These are phyloP conservation scores for Drechslerella dactyloides DNA, from an alignment of 2,329 filamentous ascomycete species.

Conservation along the genomic window DNA sequence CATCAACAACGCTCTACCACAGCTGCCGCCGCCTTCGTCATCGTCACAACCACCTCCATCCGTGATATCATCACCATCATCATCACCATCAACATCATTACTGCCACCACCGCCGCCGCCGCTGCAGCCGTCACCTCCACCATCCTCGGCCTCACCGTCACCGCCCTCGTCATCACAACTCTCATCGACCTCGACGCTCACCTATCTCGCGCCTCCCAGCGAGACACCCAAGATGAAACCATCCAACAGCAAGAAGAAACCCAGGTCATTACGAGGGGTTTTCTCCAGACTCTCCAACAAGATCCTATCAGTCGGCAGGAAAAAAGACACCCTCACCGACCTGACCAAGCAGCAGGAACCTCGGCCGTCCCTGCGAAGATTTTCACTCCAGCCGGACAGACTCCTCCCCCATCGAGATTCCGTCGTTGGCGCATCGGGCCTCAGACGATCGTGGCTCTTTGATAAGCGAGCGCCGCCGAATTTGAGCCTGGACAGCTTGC, in stretches of 20 bases:
- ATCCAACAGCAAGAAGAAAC: constrained; percentile 7
- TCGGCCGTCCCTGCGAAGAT: constrained; percentile 8
- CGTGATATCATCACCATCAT: constrained; percentile 9
- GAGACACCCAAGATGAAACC: constrained; percentile 14
- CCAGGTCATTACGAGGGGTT: constrained; percentile 12
- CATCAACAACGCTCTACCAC: background rate
- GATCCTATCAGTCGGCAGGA: constrained; percentile 19
- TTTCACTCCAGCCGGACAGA: constrained; percentile 18
- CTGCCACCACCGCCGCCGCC: background rate
- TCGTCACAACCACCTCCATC: background rate
- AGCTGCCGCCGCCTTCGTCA: no score
- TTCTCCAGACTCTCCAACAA: constrained; percentile 36
- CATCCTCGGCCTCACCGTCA: background rate
- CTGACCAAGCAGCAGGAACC: constrained; percentile 5
- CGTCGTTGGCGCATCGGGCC: constrained; percentile 20
- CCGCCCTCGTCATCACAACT: background rate
- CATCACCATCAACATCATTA: background rate
- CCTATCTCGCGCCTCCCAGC: background rate
- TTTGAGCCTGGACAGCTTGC: constrained; percentile 1
- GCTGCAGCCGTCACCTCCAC: background rate
- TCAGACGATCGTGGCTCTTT: constrained; percentile 45
- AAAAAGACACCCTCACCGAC: constrained; percentile 1
- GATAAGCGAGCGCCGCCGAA: constrained; percentile 23
- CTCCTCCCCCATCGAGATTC: constrained; percentile 16
- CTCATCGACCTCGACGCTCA: background rate